These are phyloP conservation scores for Botrytis byssoidea DNA, from an alignment of 2,329 filamentous ascomycete species.

Conservation along the genomic window DNA sequence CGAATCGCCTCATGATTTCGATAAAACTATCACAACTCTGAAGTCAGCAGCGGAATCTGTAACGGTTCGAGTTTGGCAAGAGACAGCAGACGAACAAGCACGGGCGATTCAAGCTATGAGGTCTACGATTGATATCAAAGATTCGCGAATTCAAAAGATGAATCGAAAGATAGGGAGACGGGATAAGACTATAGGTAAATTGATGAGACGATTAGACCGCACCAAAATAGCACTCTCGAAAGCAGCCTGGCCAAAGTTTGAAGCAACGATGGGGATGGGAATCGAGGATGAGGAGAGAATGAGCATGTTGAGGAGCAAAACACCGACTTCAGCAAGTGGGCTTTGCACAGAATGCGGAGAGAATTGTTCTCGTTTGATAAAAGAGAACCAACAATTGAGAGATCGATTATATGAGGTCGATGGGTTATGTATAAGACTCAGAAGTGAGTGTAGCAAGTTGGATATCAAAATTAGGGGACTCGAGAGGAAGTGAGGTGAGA, in stretches of 20 bases:
- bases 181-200: background rate
- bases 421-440: slow-evolving; percentile 6
- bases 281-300: background rate
- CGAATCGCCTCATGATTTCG: background rate
- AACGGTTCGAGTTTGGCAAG: background rate
- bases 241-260: background rate
- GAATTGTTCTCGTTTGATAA: background rate
- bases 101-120: background rate
- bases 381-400: background rate
- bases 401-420: background rate
- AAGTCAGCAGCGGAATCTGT: slow-evolving; percentile 1
- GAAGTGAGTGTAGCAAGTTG: background rate
- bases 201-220: background rate
- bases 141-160: background rate
- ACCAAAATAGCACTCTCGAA: background rate
- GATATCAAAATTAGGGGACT: background rate
- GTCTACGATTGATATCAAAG: background rate
- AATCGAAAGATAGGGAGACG: slow-evolving; percentile 7
- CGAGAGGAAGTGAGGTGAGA: background rate
- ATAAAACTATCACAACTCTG: background rate
- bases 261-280: background rate
- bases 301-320: background rate
- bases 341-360: background rate
- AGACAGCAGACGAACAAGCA: slow-evolving; percentile 2
- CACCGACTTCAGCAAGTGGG: background rate